A percentile compares a stretch with the other conserved stretches of the same genome.
These are phyloP conservation scores for Fusarium subtropicale DNA, from an alignment of 2,329 filamentous ascomycete genomes.

Conservation along the genomic window DNA sequence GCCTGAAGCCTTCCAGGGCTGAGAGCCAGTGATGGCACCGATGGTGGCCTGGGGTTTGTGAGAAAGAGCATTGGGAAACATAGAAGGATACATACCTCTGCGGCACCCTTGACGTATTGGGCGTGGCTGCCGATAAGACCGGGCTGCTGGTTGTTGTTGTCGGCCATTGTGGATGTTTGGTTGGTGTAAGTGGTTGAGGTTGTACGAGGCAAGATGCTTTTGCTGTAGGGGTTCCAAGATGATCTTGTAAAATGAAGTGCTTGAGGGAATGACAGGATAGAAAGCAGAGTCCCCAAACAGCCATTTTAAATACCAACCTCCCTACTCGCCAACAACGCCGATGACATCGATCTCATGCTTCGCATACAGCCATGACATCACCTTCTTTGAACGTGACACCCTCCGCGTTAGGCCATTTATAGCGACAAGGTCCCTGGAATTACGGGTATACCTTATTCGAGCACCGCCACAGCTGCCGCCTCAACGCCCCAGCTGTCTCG, in stretches of 20 bases:
- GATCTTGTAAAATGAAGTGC: not conserved
- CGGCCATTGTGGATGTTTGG: conserved; percentile 44
- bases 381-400: conserved; percentile 15
- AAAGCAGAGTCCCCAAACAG: not conserved
- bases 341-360: conserved; percentile 46
- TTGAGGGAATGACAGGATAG: not conserved
- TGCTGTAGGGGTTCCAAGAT: not conserved
- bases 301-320: conserved; percentile 35
- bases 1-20: conserved; percentile 72
- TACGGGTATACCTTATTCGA: conserved; percentile 8
- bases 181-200: not conserved
- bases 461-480: conserved; percentile 31
- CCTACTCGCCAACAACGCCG: conserved; percentile 24
- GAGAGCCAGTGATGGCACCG: conserved; percentile 70
- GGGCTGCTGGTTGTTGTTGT: conserved; percentile 54
- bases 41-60: conserved; percentile 61
- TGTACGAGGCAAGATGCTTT: not conserved
- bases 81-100: conserved; percentile 63
- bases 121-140: conserved; percentile 72
- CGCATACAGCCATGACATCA: conserved; percentile 47
- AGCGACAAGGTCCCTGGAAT: conserved; percentile 31
- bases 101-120: conserved; percentile 76
- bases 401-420: conserved; percentile 35
- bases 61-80: not conserved
- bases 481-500: conserved; percentile 30